Evolutionary conservation across 441 rosid species (phyloP), one percentile per base, ranked within the genome.

Genomic region (California macrophylla): DNA sequence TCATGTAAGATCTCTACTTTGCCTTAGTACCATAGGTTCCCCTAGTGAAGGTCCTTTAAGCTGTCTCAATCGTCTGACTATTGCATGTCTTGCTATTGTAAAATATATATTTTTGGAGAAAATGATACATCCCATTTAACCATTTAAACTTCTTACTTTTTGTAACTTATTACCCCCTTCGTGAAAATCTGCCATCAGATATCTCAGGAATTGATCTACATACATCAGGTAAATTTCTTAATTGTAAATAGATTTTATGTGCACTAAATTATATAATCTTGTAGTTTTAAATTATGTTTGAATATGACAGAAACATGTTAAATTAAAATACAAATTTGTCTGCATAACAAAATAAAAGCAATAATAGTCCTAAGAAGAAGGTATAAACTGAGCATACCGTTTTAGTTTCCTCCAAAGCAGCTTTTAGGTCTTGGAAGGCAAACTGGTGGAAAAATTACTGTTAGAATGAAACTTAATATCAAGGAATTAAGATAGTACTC

Each of bases 381-480:
- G 15, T 1, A 6, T 60, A 8, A 52, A 50, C n/a, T n/a, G 6
- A 26, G 68, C 85, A 73, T 88, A 95, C 99, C 87, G 7, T 77
- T 75, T 83, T 88, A 72, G 98, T 97, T 86, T 95, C 99, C 81
- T 90, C 98, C 75, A 95, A 76, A 82, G 99, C 99, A 73, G 97
- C 89, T 84, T 90, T 95, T 50, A 87, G 88, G 79, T 95, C 97
- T 82, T 92, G 83, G 67, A 86, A 84, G 63, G 90, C 97, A 81
- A 90, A 88, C 99, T 95, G 92, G 47, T 70, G 71, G 65, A 77
- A 64, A 15, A 62, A 67, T 79, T 50, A 73, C 58, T 26, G 68
- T 77, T 68, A 82, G 80, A 52, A 72, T 64, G 60, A 74, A 10
- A 66, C 58, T 66, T 64, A 42, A 5, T 52, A 26, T 74, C 23